Conservation (phyloP, 23 red algal species). For the Rhodosorus marinus region DNA sequence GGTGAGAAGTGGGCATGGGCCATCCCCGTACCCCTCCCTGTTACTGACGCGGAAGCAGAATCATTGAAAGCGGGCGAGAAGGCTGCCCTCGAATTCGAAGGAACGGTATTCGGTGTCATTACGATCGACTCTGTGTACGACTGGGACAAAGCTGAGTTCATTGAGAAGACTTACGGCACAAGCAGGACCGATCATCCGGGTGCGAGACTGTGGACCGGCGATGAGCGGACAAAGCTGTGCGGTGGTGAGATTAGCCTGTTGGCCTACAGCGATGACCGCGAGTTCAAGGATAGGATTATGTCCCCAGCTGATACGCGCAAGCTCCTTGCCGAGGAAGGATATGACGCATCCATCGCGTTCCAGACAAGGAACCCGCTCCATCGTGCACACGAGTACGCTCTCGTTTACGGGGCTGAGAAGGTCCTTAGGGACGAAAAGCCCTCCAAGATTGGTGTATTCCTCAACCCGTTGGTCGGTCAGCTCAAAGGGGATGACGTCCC, state of each 20-base stretch:
- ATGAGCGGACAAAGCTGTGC: constrained; percentile 22
- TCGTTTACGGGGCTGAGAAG: constrained; percentile 75
- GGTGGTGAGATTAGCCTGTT: constrained; percentile 45
- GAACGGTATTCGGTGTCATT: constrained; percentile 26
- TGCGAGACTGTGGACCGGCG: constrained; percentile 69
- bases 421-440: constrained; percentile 25
- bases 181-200: constrained; percentile 78
- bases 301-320: constrained; percentile 39
- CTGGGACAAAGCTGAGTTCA: constrained; percentile 63
- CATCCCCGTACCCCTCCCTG: constrained; percentile 70
- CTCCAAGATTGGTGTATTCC: constrained; percentile 58
- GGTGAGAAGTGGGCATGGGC: constrained; percentile 58
- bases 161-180: constrained; percentile 59
- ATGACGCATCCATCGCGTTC: constrained; percentile 56
- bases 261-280: constrained; percentile 29
- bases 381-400: constrained; percentile 90
- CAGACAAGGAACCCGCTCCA: constrained; percentile 96
- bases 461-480: constrained; percentile 87
- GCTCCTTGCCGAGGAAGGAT: constrained; percentile 29
- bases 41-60: constrained; percentile 46
- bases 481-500: constrained; percentile 92
- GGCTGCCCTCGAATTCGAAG: constrained; percentile 41
- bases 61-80: constrained; percentile 23
- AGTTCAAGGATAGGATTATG: constrained; percentile 64
- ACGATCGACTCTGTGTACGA: constrained; percentile 21